Conservation (phyloP, 768 basidiomycete genomes). For the Roridomyces roridus region DNA sequence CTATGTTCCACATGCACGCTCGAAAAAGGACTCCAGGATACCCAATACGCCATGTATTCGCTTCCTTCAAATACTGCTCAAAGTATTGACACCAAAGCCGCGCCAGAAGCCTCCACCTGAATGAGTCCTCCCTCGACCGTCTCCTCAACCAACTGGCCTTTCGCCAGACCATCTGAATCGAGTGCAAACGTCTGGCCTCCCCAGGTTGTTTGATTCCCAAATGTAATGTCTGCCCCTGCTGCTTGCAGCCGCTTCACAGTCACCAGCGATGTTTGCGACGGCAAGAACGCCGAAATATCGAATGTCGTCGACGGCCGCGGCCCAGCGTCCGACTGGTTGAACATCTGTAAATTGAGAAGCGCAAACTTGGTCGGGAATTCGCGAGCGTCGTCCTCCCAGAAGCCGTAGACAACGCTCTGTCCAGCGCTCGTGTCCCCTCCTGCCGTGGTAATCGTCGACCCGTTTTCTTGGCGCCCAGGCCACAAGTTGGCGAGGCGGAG, state of each 20-base stretch:
- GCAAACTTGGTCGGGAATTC: constrained; percentile 51
- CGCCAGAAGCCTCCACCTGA: constrained; percentile 43
- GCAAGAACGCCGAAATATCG: constrained; percentile 51
- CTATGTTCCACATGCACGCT: background rate
- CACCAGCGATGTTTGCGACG: constrained; percentile 33
- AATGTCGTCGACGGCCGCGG: constrained; percentile 50
- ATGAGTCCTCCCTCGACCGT: constrained; percentile 38
- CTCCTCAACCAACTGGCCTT: constrained; percentile 47
- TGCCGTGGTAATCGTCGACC: constrained; percentile 57
- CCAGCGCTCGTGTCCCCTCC: constrained; percentile 53
- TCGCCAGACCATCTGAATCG: constrained; percentile 38
- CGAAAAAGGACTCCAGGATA: background rate
- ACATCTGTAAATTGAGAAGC: constrained; percentile 57
- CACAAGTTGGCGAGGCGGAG: constrained; percentile 55
- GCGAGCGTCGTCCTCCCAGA: constrained; percentile 48
- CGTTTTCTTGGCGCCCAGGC: constrained; percentile 57
- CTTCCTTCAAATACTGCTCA: background rate
- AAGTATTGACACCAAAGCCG: constrained; percentile 41
- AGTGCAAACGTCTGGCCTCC: constrained; percentile 54
- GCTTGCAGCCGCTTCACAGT: constrained; percentile 50
- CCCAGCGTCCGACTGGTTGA: constrained; percentile 50
- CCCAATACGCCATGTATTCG: too few relatives aligned
- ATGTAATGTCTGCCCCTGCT: constrained; percentile 53
- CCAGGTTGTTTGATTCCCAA: constrained; percentile 52
- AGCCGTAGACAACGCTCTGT: constrained; percentile 57